Conservation (phyloP, 106 monocot genomes). For the Dendrobium catenatum region DNA sequence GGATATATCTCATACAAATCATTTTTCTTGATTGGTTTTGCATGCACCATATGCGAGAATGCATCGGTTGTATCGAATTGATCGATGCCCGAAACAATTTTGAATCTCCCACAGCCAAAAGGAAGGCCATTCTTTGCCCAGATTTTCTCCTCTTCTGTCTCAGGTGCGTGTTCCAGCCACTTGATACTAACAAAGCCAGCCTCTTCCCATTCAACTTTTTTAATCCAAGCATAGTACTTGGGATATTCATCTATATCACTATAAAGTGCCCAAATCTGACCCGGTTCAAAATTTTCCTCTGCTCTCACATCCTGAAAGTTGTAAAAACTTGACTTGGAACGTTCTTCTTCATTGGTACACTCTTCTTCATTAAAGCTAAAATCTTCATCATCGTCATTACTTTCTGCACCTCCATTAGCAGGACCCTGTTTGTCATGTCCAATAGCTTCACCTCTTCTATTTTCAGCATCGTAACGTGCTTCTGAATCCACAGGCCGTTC, state of each 20-base stretch:
- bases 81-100: not conserved
- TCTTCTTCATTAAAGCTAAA: too few relatives aligned
- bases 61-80: conserved; percentile 13
- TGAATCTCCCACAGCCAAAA: conserved; percentile 38
- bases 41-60: conserved; percentile 46
- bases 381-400: conserved; percentile 2
- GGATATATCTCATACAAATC: conserved; percentile 30
- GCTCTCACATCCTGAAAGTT: conserved; percentile 1
- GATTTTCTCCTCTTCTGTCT: conserved; percentile 15
- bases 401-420: not conserved
- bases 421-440: not conserved
- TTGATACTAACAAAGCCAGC: conserved; percentile 13
- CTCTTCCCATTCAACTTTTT: conserved; percentile 19
- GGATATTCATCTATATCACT: conserved; percentile 45
- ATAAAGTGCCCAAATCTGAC: conserved; percentile 57
- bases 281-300: not conserved
- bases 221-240: conserved; percentile 43
- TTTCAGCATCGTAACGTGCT: not conserved
- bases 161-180: conserved; percentile 34
- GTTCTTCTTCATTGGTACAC: not conserved
- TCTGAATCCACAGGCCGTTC: not conserved
- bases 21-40: conserved; percentile 7
- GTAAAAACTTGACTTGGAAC: not conserved
- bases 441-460: not conserved
- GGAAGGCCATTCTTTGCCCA: conserved; percentile 27